A percentile compares a stretch with the other conserved stretches of the same genome.
Evolutionary conservation across 306 rosid genomes (phyloP).

Genomic region (apple (Malus domestica)): DNA sequence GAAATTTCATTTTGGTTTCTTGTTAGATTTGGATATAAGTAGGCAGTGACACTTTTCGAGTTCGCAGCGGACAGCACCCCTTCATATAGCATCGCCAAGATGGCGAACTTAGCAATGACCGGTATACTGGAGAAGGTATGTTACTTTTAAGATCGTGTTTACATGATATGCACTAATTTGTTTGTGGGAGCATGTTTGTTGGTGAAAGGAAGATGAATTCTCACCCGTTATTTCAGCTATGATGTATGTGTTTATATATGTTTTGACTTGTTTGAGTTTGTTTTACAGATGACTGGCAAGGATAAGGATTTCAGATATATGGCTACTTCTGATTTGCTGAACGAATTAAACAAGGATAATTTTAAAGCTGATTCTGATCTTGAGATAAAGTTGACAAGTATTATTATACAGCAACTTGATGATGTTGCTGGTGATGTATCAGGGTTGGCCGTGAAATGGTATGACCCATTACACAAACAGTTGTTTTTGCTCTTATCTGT

Average conservation of each 20-base stretch:
- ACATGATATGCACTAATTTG: not conserved
- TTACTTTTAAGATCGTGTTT: not conserved
- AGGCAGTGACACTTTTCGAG: not conserved
- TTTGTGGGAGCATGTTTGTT: not conserved
- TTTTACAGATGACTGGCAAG: conserved; percentile 78
- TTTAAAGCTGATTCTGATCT: conserved; percentile 78
- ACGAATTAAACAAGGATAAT: conserved; percentile 54
- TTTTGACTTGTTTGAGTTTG: conserved; percentile 5
- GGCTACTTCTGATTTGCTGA: conserved; percentile 92
- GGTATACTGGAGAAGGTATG: conserved; percentile 81
- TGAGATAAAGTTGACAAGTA: conserved; percentile 57
- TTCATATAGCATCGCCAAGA: conserved; percentile 9
- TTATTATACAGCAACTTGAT: conserved; percentile 87
- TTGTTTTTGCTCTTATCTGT: not conserved
- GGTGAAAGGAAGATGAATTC: not conserved
- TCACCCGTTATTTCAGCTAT: not conserved
- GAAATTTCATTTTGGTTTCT: not conserved
- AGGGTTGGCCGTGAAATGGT: conserved; percentile 93
- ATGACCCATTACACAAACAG: not conserved
- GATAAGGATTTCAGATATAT: conserved; percentile 92
- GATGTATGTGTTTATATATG: not conserved
- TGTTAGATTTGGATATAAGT: not conserved
- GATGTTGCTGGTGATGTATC: conserved; percentile 96
- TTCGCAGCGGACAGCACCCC: not conserved
- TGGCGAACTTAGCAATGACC: conserved; percentile 72